Percentiles rank a stretch among this genome's conserved stretches.
Conservation (phyloP, 345 rosid genomes). For the Hibiscus trionum region DNA sequence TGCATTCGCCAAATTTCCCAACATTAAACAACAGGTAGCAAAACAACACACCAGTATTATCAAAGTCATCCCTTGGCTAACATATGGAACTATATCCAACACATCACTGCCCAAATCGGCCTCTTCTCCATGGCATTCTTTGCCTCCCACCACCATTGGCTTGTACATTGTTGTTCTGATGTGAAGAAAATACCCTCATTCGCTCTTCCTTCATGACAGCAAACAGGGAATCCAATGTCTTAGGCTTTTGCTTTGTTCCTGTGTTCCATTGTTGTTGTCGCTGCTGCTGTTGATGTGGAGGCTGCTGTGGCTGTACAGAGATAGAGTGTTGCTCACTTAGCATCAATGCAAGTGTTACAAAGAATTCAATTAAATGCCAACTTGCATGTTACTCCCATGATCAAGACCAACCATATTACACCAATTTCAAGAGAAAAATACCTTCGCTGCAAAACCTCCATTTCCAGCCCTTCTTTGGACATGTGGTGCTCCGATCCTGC, state of each 20-base stretch:
- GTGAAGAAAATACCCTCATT: slow-evolving; percentile 26
- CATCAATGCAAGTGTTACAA: neutral
- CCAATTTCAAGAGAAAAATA: slow-evolving; percentile 14
- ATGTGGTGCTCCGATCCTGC: slow-evolving; percentile 25
- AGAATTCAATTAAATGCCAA: neutral
- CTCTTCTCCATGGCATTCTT: slow-evolving; percentile 56
- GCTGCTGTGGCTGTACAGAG: neutral
- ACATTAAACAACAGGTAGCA: too few relatives aligned
- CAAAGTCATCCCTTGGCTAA: too few relatives aligned
- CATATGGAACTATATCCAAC: neutral
- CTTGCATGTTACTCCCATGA: neutral
- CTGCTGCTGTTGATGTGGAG: slow-evolving; percentile 11
- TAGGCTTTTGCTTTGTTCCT: slow-evolving; percentile 44
- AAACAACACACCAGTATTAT: too few relatives aligned
- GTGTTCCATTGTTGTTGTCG: slow-evolving; percentile 23
- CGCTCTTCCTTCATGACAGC: slow-evolving; percentile 45
- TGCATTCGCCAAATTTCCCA: too few relatives aligned
- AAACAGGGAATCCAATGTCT: slow-evolving; percentile 55
- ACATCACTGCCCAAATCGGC: slow-evolving; percentile 37
- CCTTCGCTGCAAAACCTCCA: slow-evolving; percentile 47
- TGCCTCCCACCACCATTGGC: slow-evolving; percentile 17
- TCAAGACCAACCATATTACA: neutral
- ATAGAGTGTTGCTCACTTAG: neutral
- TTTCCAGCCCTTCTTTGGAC: slow-evolving; percentile 33
- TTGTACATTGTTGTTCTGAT: slow-evolving; percentile 6